Percentiles rank a stretch among this genome's conserved stretches.
phyloP scores from a whole-genome alignment of 495 filamentous ascomycete genomes.

The Durotheca rogersii region DNA sequence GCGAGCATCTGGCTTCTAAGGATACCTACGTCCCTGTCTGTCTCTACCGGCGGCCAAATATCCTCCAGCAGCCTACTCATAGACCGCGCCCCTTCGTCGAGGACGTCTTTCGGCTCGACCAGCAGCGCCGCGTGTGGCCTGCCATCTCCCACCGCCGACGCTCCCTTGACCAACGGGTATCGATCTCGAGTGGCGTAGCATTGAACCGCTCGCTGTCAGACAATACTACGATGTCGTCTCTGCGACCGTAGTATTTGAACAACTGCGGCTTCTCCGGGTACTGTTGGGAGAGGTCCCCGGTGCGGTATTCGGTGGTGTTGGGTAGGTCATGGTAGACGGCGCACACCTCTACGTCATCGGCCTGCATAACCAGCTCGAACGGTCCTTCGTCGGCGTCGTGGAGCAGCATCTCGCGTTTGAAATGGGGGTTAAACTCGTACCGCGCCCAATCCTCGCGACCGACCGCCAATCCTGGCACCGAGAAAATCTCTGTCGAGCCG shows the following conservation, averaged over 20 bases:
- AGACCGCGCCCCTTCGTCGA: too few relatives aligned
- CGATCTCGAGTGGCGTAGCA: conserved; percentile 46
- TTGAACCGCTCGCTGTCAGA: conserved; percentile 57
- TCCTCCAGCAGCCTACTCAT: too few relatives aligned
- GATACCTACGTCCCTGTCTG: too few relatives aligned
- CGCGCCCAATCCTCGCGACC: conserved; percentile 27
- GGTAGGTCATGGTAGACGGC: conserved; percentile 47
- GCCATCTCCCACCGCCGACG: conserved; percentile 43
- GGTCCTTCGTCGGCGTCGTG: conserved; percentile 24
- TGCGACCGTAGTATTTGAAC: conserved; percentile 46
- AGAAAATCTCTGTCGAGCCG: conserved; percentile 27
- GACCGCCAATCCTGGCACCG: conserved; percentile 3
- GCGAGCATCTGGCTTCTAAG: too few relatives aligned
- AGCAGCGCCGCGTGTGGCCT: conserved; percentile 45
- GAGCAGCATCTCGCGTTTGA: conserved; percentile 25
- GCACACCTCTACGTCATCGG: neutral
- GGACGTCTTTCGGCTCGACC: conserved; percentile 45
- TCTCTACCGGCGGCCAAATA: too few relatives aligned
- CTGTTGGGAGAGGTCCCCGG: conserved; percentile 49
- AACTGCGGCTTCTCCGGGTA: conserved; percentile 42
- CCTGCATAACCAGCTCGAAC: conserved; percentile 26
- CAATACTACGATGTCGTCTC: conserved; percentile 56
- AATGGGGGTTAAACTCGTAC: conserved; percentile 26
- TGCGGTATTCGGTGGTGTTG: conserved; percentile 40
- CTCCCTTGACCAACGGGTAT: conserved; percentile 38